phyloP scores from a whole-genome alignment of 2,329 filamentous ascomycete genomes.

The Talaromyces sp. region DNA sequence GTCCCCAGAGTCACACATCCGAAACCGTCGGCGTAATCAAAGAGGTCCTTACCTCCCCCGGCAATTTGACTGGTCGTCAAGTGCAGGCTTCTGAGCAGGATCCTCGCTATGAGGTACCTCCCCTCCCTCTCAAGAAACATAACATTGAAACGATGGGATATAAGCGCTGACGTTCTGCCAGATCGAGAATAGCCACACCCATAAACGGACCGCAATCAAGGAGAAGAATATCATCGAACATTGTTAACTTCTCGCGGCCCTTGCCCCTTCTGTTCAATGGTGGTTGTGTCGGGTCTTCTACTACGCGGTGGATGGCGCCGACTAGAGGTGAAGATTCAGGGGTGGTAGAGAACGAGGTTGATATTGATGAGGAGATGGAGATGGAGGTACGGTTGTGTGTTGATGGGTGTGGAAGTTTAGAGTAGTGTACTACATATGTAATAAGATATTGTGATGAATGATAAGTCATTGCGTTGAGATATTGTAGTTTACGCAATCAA shows the following conservation, averaged over 20 bases:
- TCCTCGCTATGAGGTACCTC: conserved; percentile 39
- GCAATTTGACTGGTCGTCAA: conserved; percentile 33
- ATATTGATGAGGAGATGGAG: conserved; percentile 8
- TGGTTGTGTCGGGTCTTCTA: not conserved
- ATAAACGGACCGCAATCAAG: conserved; percentile 30
- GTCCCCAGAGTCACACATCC: conserved; percentile 39
- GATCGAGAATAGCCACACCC: conserved; percentile 30
- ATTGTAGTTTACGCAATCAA: not conserved
- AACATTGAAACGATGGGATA: not conserved
- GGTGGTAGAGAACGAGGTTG: not conserved
- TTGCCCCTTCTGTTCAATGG: not conserved
- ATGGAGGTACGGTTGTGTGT: conserved; percentile 14
- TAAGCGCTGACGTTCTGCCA: conserved; percentile 9
- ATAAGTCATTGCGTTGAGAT: not conserved
- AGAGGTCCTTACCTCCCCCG: conserved; percentile 34
- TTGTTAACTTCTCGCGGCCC: conserved; percentile 12
- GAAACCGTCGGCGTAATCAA: conserved; percentile 37
- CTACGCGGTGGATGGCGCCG: conserved; percentile 10
- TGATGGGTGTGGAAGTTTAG: conserved; percentile 4
- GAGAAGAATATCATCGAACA: conserved; percentile 31
- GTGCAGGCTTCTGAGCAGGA: conserved; percentile 34
- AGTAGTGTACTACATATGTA: not conserved
- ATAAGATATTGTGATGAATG: not conserved
- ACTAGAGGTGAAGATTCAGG: conserved; percentile 13
- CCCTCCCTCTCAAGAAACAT: not conserved